Base-by-base conservation (phyloP, 768 basidiomycete genomes). In the Amanita phalloides region DNA sequence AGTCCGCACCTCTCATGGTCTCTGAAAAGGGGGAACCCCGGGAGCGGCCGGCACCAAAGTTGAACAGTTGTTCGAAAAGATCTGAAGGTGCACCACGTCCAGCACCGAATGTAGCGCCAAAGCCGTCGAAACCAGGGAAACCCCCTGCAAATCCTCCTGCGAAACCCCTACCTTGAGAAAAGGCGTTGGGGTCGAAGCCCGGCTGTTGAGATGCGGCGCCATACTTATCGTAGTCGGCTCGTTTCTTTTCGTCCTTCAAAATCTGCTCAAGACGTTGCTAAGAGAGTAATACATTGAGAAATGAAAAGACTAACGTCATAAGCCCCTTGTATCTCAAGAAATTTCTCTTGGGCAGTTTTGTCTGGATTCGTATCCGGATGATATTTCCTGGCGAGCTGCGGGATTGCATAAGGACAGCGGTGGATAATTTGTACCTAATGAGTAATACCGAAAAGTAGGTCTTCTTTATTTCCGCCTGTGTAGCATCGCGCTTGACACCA, bases 321-420 rank as follows among this genome's bases (percentile, higher is more conserved):
- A 9, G 96, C 96, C 60, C 83, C 79, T 64, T 98, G 96, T 53
- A 98, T 97, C 66, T 99, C 95, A 14, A 94, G 76, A 65, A 99
- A 99, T 64, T 89, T 90, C 56, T 88, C 89, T 59, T 90, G 84
- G 0, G 95, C 90, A 44, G 74, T 76, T 61, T 90, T 87, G 69
- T 95, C 90, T 38, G 91, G 87, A 68, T 93, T 98, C 10, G 93
- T 93, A 62, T 99, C 96, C 0, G 96, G 96, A 66, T 99, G 96
- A 62, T 87, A 96, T 73, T 98, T 95, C 55, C 95, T 88, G 14
- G 96, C 96, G 57, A 99, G 85, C 95, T 96, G 56, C 33, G 51
- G 11, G 4, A 54, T 51, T 49, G 59, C 59, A 55, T 51, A 51
- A 57, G 30, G 47, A 45, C 54, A 23, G 28, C n/a, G 37, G 26